phyloP scores from a whole-genome alignment of 257 asterid genomes.

The Gentiana dahurica region DNA sequence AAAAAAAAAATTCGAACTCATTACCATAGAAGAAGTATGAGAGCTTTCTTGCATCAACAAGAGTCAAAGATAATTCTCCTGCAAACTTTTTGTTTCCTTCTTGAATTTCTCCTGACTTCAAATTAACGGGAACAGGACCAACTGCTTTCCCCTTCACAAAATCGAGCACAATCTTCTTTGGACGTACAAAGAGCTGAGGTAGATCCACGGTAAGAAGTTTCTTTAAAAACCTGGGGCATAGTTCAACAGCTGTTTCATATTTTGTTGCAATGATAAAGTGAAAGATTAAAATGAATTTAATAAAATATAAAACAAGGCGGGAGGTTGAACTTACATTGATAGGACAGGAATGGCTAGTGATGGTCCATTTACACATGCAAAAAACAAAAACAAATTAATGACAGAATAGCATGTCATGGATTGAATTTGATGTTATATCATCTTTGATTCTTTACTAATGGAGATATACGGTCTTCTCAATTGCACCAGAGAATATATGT shows the following conservation, averaged over 20 bases:
- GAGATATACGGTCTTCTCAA: no score
- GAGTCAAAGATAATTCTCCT: constrained; percentile 94
- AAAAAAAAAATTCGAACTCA: no score
- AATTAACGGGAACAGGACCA: constrained; percentile 40
- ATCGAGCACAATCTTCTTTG: constrained; percentile 83
- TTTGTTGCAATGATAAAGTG: background rate
- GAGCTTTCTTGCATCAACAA: constrained; percentile 86
- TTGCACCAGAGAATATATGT: no score
- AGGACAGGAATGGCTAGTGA: constrained; percentile 92
- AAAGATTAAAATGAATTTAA: constrained; percentile 1
- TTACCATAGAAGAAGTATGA: constrained; percentile 76
- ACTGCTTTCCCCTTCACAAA: constrained; percentile 81
- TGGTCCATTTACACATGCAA: constrained; percentile 19
- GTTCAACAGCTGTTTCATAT: background rate
- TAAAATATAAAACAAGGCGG: background rate
- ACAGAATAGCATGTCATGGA: no score
- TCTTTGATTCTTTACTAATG: no score
- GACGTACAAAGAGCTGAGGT: constrained; percentile 92
- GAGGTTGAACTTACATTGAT: constrained; percentile 60
- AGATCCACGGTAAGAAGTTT: constrained; percentile 93
- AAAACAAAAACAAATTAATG: constrained; percentile 13
- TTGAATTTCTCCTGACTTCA: constrained; percentile 46
- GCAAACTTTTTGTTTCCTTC: constrained; percentile 76
- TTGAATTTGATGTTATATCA: no score
- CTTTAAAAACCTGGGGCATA: constrained; percentile 60